These are phyloP conservation scores for Claviceps sp. DNA, from an alignment of 2,329 filamentous ascomycete species.

Conservation along the genomic window DNA sequence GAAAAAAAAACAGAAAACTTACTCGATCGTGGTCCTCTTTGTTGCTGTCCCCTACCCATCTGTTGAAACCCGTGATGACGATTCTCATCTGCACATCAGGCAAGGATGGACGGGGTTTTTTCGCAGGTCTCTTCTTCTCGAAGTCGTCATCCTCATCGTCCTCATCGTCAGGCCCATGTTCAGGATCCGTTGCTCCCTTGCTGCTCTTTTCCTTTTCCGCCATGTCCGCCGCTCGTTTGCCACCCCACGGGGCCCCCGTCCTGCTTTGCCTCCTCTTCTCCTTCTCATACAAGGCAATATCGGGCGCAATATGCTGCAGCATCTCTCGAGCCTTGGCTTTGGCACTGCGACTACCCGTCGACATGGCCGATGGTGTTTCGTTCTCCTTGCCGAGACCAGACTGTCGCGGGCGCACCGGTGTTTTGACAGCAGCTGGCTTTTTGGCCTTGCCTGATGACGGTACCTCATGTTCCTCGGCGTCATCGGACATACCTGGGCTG, in stretches of 20 bases:
- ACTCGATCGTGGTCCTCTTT: slow-evolving; percentile 74
- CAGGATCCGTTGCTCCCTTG: slow-evolving; percentile 25
- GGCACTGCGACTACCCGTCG: slow-evolving; percentile 69
- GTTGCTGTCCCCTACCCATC: slow-evolving; percentile 61
- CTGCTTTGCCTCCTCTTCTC: slow-evolving; percentile 65
- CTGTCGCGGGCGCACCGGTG: slow-evolving; percentile 29
- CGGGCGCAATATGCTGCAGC: slow-evolving; percentile 63
- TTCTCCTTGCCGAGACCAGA: slow-evolving; percentile 64
- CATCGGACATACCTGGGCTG: slow-evolving; percentile 31
- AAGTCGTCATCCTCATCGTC: slow-evolving; percentile 31
- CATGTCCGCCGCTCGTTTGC: slow-evolving; percentile 46
- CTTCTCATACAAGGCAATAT: slow-evolving; percentile 84
- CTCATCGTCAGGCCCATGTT: slow-evolving; percentile 31
- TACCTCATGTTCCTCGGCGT: slow-evolving; percentile 20
- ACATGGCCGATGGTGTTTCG: slow-evolving; percentile 54
- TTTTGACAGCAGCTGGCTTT: slow-evolving; percentile 13
- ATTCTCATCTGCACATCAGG: slow-evolving; percentile 60
- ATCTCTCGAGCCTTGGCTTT: slow-evolving; percentile 72
- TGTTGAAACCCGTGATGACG: slow-evolving; percentile 69
- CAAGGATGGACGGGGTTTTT: slow-evolving; percentile 44
- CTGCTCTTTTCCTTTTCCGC: slow-evolving; percentile 39
- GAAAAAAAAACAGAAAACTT: slow-evolving; percentile 21
- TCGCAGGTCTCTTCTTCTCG: slow-evolving; percentile 38
- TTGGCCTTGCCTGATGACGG: slow-evolving; percentile 16
- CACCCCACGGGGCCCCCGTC: slow-evolving; percentile 41